phyloP scores from a whole-genome alignment of 2,329 filamentous ascomycete genomes.

The Tympanopsis confertula region DNA sequence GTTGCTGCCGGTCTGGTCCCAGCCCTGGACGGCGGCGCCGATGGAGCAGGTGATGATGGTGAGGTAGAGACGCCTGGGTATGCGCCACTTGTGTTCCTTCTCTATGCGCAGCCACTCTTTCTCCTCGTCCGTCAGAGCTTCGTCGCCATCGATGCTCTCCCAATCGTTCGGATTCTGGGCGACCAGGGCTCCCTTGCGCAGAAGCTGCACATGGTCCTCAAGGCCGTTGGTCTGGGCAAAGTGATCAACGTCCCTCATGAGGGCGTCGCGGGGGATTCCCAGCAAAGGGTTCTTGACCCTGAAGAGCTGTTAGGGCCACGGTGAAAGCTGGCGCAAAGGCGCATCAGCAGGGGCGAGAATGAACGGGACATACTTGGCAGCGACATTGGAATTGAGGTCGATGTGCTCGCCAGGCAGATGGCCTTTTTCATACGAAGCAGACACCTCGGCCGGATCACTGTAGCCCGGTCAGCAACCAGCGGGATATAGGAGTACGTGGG shows the following conservation, averaged over 20 bases:
- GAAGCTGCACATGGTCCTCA: conserved; percentile 39
- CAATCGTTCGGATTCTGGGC: conserved; percentile 57
- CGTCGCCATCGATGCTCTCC: conserved; percentile 43
- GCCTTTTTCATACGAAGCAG: conserved; percentile 22
- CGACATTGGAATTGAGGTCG: conserved; percentile 31
- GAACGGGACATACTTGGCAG: conserved; percentile 27
- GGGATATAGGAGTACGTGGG: too few species aligned
- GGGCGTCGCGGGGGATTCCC: conserved; percentile 34
- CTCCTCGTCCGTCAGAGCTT: conserved; percentile 47
- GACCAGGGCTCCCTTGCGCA: conserved; percentile 61
- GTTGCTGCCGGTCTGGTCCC: conserved; percentile 56
- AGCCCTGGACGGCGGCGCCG: conserved; percentile 59
- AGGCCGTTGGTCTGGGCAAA: conserved; percentile 51
- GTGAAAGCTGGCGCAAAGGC: not conserved
- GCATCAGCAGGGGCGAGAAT: not conserved
- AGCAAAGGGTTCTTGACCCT: conserved; percentile 45
- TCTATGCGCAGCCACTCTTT: conserved; percentile 48
- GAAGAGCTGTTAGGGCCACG: not conserved
- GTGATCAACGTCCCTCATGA: conserved; percentile 42
- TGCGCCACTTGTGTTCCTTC: conserved; percentile 55
- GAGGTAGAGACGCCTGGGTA: conserved; percentile 49
- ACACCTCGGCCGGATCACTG: conserved; percentile 8
- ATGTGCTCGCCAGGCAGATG: conserved; percentile 17
- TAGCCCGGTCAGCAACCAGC: too few species aligned
- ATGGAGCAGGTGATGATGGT: conserved; percentile 60